Base-by-base conservation (phyloP, 2,329 filamentous ascomycete genomes). In the Pseudocercospora fijiensis region DNA sequence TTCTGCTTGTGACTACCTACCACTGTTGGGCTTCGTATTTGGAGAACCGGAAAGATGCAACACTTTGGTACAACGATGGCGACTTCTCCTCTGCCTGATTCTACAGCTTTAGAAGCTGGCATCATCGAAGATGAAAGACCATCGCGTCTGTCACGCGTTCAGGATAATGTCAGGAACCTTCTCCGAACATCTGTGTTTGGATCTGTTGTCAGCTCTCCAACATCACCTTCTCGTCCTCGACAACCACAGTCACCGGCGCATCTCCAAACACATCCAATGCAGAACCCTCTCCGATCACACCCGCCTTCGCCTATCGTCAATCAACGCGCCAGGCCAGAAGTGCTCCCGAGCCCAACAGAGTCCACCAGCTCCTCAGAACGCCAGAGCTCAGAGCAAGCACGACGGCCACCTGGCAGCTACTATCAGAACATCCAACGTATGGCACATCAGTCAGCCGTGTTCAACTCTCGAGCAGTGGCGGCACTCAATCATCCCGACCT, bases 101-200 rank as follows among this genome's bases (percentile, higher is more conserved):
- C 72, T 33, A 71, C 71, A 57, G 68, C 70, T 16, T 60, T 76
- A 18, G 73, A 76, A 65, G 70, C 73, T 37, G 74, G 74, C n/a
- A 72, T 76, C 22, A 47, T 76, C 59, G 72, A 73, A 60, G 72
- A 76, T 61, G 61, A 67, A 16, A 56, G 53, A 47, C 70, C 71
- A 26, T 66, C 73, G 30, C 70, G 69, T 33, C 58, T 69, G 8
- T 68, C 67, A 20, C 57, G 65, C 22, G 72, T 76, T 1, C 72
- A 75, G 61, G 72, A 74, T 62, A 75, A 73, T 63, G 73, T 76
- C 41, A 68, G 74, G 53, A 69, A 74, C 57, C 70, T 75, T 20
- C 68, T 76, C 3, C 67, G 73, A 24, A 65, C 65, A 49, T 75
- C 73, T 18, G 65, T 74, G 26, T 69, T 73, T 41, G 70, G 68